Base-by-base conservation (phyloP, 1,139 yeast species). In the Candida albicans region DNA sequence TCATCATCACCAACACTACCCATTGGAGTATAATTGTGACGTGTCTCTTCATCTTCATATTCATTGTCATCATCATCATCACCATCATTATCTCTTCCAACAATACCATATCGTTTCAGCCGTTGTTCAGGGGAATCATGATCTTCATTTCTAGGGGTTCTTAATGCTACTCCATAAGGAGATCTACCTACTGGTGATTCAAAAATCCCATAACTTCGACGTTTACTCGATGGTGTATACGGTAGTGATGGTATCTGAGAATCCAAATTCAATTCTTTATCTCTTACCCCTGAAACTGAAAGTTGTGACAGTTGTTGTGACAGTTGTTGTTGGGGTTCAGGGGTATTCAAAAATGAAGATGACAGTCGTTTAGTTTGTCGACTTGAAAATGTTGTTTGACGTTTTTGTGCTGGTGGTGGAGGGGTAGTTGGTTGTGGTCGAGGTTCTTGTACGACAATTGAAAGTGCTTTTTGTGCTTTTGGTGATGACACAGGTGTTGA, bases 211-310 rank as follows among this genome's bases (percentile, higher is more conserved):
- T 68, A 58, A 47, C 57, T 65, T 35, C 64, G 56, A 15, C 77
- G 50, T 47, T 73, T 73, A 46, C 66, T 53, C 3, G 73, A 64
- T 3, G 78, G 78, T 4, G 75, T 66, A 45, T 66, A 65, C 36
- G 76, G 76, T 28, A 71, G 51, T 15, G 39, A 13, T 10, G 30
- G 39, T n/a, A 37, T 18, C 2, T 22, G 18, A 15, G 29, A 24
- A 15, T 36, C 39, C 2, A 24, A 10, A 18, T 18, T 18, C 5
- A 5, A 18, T 18, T 18, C 22, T 18, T 18, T 18, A 18, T 18
- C 22, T 18, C 5, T 18, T 18, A 18, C 22, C 22, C 22, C 22
- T 18, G n/a, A n/a, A n/a, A n/a, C n/a, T n/a, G n/a, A n/a, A n/a
- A n/a, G n/a, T n/a, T n/a, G n/a, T n/a, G 22, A 18, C 22, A 18